Base-by-base conservation (phyloP, 345 rosid genomes). In the Citrus mangshanensis region DNA sequence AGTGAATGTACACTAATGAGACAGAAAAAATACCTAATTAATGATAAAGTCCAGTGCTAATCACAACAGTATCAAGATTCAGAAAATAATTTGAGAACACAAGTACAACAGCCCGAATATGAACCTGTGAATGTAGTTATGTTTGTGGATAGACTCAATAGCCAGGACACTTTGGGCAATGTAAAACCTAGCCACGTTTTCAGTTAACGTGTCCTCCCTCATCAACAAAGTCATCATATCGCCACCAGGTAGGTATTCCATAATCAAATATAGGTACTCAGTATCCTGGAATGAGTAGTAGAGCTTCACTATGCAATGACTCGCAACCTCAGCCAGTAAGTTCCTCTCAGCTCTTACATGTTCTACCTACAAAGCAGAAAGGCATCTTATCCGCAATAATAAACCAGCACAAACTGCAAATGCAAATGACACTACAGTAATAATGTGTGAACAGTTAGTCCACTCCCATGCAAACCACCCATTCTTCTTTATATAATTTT, bases 291-390 rank as follows among this genome's bases (percentile, higher is more conserved):
- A 95, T 51, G 98, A 95, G 82, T 93, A 95, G 87, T 89, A 95
- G 78, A 95, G 97, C 83, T 95, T 95, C 82, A 95, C 98, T 62
- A 95, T 95, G 90, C 87, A 95, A 78, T 92, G 98, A 87, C 98
- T 91, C 34, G 92, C 98, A 83, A 95, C 98, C 89, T 95, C 98
- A 27, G 97, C 98, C 88, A 95, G 89, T 82, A 95, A 85, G 87
- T 95, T 91, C 84, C 98, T 92, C 90, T 95, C 98, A n/a, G 98
- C 97, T 82, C 97, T 89, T 74, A 93, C 98, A 88, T 95, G 98
- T 87, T 95, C 98, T 40, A 95, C 98, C 98, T 95, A 80, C 55
- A 68, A 73, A 85, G 78, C 35, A 67, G n/a, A 66, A 51, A 67
- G 19, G 28, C 54, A 72, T 72, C 72, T 27, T 67, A n/a, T 70